Base-by-base conservation (phyloP, 2,329 filamentous ascomycete species). In the Paradendryphiella salina region DNA sequence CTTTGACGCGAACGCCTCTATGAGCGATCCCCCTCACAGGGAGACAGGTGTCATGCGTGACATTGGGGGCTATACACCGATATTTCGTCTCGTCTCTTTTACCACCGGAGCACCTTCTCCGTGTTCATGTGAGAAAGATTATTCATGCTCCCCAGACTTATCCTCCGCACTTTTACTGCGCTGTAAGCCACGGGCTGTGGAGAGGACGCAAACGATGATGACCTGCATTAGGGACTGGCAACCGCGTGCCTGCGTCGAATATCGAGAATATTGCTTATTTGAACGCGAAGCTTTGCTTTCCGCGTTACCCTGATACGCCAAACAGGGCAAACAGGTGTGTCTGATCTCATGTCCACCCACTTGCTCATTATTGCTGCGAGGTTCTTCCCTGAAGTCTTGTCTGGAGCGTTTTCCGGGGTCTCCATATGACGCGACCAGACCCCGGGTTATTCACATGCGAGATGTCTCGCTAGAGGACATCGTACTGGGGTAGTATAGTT, bases 391-490 rank as follows among this genome's bases (percentile, higher is more conserved):
- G 23, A 23, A 10, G 38, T 43, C 13, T n/a, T 38, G 26, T 40
- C 23, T 46, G 35, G 48, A 40, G 31, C 20, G 14, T 5, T 20
- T 28, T 41, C 17, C 28, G 39, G 46, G 46, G 33, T 37, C 36
- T 35, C 46, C 46, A 41, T 18, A 37, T 38, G 40, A 38, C 18
- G 35, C 33, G 39, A 15, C 33, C 47, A 43, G 28, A 58, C 38
- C 45, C 52, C 48, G 55, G 57, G 52, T 45, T 52, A 56, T 50
- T 46, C 41, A 23, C 41, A 57, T 57, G 58, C 58, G 49, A 58
- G 56, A 48, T 57, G 33, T 45, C 7, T 15, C 54, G 37, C 36
- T 46, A 52, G 36, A 42, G 20, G n/a, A 15, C 20, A 34, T 29
- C 26, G 39, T 32, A 29, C 42, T 15, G 35, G 42, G 46, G 35